Percentiles rank a stretch among this genome's conserved stretches.
These are phyloP conservation scores for Myriosclerotinia duriaeana DNA, from an alignment of 2,329 filamentous ascomycete genomes.

Conservation along the genomic window DNA sequence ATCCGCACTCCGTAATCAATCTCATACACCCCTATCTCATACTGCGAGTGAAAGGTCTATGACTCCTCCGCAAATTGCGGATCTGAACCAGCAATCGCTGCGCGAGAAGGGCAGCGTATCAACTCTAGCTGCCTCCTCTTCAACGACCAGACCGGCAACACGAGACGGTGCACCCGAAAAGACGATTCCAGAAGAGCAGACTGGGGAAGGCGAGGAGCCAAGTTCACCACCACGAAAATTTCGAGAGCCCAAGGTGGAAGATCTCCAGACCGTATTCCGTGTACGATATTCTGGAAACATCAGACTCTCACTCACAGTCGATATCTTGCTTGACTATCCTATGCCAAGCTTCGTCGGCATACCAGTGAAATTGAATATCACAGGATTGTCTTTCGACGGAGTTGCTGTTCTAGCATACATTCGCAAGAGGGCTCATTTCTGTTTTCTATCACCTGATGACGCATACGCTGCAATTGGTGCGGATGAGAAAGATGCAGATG, in stretches of 20 bases:
- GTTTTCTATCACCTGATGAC: slow-evolving; percentile 90
- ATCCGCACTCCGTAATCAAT: slow-evolving; percentile 31
- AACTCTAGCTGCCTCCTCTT: slow-evolving; percentile 56
- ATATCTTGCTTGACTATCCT: slow-evolving; percentile 94
- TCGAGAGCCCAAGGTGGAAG: slow-evolving; percentile 75
- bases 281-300: slow-evolving; percentile 88
- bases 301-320: slow-evolving; percentile 83
- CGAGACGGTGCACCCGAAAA: slow-evolving; percentile 48
- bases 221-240: slow-evolving; percentile 52
- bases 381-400: slow-evolving; percentile 90
- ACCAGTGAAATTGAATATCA: slow-evolving; percentile 91
- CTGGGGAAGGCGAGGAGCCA: slow-evolving; percentile 37
- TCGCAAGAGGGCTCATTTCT: slow-evolving; percentile 84
- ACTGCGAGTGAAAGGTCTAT: slow-evolving; percentile 39
- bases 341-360: slow-evolving; percentile 98
- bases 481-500: slow-evolving; percentile 34
- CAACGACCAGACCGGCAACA: slow-evolving; percentile 57
- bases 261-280: slow-evolving; percentile 89
- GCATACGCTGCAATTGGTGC: slow-evolving; percentile 66
- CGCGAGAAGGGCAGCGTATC: slow-evolving; percentile 63
- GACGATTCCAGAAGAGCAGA: slow-evolving; percentile 37
- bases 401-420: slow-evolving; percentile 92
- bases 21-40: slow-evolving; percentile 21
- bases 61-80: slow-evolving; percentile 41
- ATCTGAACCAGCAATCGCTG: slow-evolving; percentile 44